Percentiles rank a stretch among this genome's conserved stretches.
Conservation (phyloP, 2,329 filamentous ascomycete genomes). For the Trichoderma asperellum region DNA sequence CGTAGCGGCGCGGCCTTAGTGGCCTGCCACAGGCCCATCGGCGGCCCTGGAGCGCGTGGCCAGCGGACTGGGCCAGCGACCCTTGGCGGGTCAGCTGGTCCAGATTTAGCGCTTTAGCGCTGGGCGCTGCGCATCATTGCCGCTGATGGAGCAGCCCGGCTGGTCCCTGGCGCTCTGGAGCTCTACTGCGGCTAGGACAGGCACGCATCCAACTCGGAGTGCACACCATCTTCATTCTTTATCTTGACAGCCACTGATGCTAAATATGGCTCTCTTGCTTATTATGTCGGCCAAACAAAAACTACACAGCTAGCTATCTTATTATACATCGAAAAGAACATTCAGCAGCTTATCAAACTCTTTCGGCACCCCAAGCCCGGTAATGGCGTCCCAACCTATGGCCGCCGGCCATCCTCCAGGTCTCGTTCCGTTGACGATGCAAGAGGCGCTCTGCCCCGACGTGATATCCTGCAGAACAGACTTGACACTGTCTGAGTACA, state of each 20-base stretch:
- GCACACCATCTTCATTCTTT: background rate
- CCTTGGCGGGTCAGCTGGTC: constrained; percentile 21
- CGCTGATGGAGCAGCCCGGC: background rate
- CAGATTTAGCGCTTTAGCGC: constrained; percentile 2
- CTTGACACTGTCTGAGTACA: constrained; percentile 49
- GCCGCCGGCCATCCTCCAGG: constrained; percentile 51
- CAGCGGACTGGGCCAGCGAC: constrained; percentile 22
- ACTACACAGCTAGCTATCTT: background rate
- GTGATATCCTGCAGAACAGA: constrained; percentile 48
- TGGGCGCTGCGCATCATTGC: constrained; percentile 21
- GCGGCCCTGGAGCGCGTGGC: constrained; percentile 12
- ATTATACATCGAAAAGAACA: constrained; percentile 34
- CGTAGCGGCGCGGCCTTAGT: constrained; percentile 14
- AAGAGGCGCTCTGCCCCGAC: constrained; percentile 47
- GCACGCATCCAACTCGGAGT: background rate
- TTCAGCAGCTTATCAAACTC: constrained; percentile 47
- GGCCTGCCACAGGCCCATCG: background rate
- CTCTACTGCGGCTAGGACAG: background rate
- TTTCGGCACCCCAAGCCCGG: constrained; percentile 53
- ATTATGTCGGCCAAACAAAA: background rate
- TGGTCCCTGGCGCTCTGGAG: background rate
- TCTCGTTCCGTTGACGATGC: constrained; percentile 41
- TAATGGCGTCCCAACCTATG: constrained; percentile 53
- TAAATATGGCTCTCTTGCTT: background rate
- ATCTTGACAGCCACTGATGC: background rate